Base-by-base conservation (phyloP, 164 flowering plant genomes). In the Saururus chinensis region DNA sequence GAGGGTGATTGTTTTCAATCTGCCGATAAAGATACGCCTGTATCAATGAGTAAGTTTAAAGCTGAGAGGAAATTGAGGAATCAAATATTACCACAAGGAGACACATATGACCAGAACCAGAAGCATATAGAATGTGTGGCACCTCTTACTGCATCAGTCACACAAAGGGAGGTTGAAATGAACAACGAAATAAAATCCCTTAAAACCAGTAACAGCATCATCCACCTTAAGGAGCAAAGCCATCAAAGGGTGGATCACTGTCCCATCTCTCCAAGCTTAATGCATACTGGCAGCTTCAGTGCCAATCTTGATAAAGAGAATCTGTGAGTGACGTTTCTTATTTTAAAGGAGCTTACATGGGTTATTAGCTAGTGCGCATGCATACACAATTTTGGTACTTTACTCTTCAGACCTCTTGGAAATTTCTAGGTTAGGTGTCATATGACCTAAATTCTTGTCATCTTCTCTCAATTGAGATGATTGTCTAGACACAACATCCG, bases 1-100 rank as follows among this genome's bases (percentile, higher is more conserved):
- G 96, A 91, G 75, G 83, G 86, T 59, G 96, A 95, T 35, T 89
- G 96, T 96, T 66, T 95, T 65, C 97, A 89, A 69, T 79, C 85
- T 62, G 79, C 72, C 40, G 99, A 91, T 69, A 83, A 83, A 72
- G 86, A 90, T 21, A 78, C 89, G 9, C 83, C 88, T 56, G 82
- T 77, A 24, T 81, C 91, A 37, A 45, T 77, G 70, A 77, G 70
- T 68, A 77, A 79, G 40, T 62, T 76, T 66, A 89, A 75, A 77
- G 91, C 91, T 20, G 99, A 88, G 72, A 85, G 78, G n/a, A n/a
- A n/a, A n/a, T n/a, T n/a, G n/a, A n/a, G n/a, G 77, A 88, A 91
- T 74, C 97, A 89, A 76, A 80, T 95, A 22, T 58, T 87, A 55
- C 97, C 97, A 53, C 97, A 88, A 72, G 96, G 87, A 30, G 87